Base-by-base conservation (phyloP, 192 early-diverging fungal species). In the Pecoramyces ruminantium region DNA sequence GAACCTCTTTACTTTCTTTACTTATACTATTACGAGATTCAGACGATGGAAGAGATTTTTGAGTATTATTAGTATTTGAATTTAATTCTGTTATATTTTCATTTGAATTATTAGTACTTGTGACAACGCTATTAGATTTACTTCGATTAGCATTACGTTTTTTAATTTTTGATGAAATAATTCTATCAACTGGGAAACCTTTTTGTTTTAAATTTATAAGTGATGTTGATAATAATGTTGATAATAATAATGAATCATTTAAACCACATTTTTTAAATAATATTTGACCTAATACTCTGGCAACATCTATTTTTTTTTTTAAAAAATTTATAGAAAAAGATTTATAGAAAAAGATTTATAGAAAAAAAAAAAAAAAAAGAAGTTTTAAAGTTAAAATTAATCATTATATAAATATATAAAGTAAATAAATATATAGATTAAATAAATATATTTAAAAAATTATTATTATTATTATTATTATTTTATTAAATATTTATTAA, bases 191-290 rank as follows among this genome's bases (percentile, higher is more conserved):
- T 8, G 90, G 90, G 83, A 92, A 92, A 25, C 91, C 91, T 87
- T 94, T 96, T 21, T 92, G 86, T 30, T 88, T 87, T 78, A 95
- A 80, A 77, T 91, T 90, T 15, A 88, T 80, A 21, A 95, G 83
- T n/a, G 89, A 90, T 0, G 93, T 92, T 1, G 89, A 90, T 30
- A 96, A 86, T 40, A 95, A 86, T 11, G 93, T 92, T 13, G 92
- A 92, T 51, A 94, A 87, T 79, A 95, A 86, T 80, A 96, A 89
- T 2, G 92, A 87, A 83, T 95, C 94, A 79, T 93, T 95, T 78
- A 96, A 86, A 18, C 92, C 87, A 29, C 88, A 88, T 58, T 90
- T 87, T 17, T 86, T 85, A 79, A 95, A 90, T 0, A 96, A 81
- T 17, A 96, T 78, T 78, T 88, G 87, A 8, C 92, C 92, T 28